These are phyloP conservation scores for Posidonia oceanica DNA, from an alignment of 116 monocot species.

Conservation along the genomic window DNA sequence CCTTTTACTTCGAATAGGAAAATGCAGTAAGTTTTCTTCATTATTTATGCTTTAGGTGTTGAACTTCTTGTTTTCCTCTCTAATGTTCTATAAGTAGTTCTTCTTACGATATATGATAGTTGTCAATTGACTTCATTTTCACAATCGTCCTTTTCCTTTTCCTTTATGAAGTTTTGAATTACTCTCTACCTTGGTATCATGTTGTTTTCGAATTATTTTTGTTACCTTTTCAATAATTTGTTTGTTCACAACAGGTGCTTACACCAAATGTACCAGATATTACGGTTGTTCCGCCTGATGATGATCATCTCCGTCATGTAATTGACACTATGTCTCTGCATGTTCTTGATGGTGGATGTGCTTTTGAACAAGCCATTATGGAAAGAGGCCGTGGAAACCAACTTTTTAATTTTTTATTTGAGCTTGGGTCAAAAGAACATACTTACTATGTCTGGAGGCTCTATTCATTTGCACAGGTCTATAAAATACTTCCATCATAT, in stretches of 20 bases:
- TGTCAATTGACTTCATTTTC: no score
- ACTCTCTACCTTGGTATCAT: no score
- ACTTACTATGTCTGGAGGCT: conserved; percentile 99
- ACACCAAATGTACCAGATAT: conserved; percentile 99
- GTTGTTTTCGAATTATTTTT: not conserved
- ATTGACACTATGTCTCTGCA: conserved; percentile 96
- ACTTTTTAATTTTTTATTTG: conserved; percentile 89
- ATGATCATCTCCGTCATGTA: conserved; percentile 68
- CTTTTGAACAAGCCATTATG: conserved; percentile 99
- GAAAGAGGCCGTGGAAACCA: conserved; percentile 90
- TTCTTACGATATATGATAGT: no score
- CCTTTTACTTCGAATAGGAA: no score
- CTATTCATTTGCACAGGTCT: conserved; percentile 96
- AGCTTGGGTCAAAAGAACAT: conserved; percentile 95
- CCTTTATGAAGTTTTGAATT: no score
- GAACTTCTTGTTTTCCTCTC: no score
- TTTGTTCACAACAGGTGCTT: conserved; percentile 50
- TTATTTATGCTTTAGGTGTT: no score
- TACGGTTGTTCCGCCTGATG: conserved; percentile 76
- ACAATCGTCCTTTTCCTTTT: no score
- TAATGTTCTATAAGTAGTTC: no score
- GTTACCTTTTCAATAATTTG: no score
- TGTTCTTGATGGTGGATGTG: conserved; percentile 99
- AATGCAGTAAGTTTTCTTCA: no score
- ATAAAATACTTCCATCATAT: not conserved